Conservation (phyloP, 768 basidiomycete species). For the Collybiopsis luxurians region DNA sequence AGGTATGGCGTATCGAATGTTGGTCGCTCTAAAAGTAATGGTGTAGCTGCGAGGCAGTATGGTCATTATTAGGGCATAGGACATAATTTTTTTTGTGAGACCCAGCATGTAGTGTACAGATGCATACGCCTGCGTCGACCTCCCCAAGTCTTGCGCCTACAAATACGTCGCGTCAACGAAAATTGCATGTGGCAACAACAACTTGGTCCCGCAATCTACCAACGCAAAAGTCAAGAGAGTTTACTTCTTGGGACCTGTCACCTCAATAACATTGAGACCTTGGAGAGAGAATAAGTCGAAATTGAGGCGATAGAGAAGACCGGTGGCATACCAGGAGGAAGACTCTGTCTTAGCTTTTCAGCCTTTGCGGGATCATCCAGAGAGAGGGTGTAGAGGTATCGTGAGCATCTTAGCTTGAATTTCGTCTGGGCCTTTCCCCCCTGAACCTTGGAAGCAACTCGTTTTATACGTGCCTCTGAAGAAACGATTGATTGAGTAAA, state of each 20-base stretch:
- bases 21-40: no score
- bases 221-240: slow-evolving; percentile 9
- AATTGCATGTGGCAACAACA: not conserved
- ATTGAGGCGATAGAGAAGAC: not conserved
- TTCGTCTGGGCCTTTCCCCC: slow-evolving; percentile 84
- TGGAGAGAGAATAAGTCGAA: not conserved
- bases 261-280: slow-evolving; percentile 74
- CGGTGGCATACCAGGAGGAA: slow-evolving; percentile 81
- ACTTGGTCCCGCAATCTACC: not conserved
- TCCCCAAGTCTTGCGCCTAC: not conserved
- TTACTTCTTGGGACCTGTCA: slow-evolving; percentile 76
- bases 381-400: slow-evolving; percentile 96
- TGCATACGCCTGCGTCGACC: not conserved
- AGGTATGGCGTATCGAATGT: no score
- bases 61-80: slow-evolving; percentile 4
- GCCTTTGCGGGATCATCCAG: slow-evolving; percentile 98
- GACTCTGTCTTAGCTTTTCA: slow-evolving; percentile 92
- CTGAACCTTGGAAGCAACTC: slow-evolving; percentile 66
- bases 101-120: slow-evolving; percentile 6
- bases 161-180: not conserved
- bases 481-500: not conserved
- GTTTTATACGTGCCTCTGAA: slow-evolving; percentile 97
- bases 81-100: not conserved
- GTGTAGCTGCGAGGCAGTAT: not conserved
- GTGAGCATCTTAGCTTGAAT: slow-evolving; percentile 97